Conservation (phyloP, 2,329 filamentous ascomycete genomes). For the Hypoxylon sp. region DNA sequence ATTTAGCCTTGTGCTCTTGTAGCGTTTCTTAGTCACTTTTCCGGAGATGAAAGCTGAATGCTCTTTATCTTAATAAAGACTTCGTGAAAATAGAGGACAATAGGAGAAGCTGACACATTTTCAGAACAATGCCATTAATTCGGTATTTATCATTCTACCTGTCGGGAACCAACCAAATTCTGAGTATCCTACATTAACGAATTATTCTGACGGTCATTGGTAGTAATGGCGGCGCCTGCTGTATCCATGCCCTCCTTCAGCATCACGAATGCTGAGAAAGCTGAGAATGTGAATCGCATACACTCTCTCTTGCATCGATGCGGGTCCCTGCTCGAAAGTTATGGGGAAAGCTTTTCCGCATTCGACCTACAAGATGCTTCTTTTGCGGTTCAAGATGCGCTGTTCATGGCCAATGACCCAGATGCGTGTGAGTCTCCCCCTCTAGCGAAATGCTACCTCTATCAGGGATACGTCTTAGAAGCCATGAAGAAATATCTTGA, state of each 20-base stretch:
- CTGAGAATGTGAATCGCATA: constrained; percentile 27
- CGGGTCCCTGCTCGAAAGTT: constrained; percentile 25
- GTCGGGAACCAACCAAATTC: neutral
- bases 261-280: constrained; percentile 40
- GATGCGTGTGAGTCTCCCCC: constrained; percentile 47
- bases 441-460: constrained; percentile 46
- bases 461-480: constrained; percentile 42
- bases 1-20: neutral
- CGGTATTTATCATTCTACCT: constrained; percentile 12
- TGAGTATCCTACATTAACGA: neutral
- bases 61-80: constrained; percentile 15
- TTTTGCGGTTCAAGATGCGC: constrained; percentile 31
- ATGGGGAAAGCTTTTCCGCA: neutral
- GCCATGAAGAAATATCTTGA: constrained; percentile 31
- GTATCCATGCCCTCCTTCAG: constrained; percentile 37
- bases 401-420: constrained; percentile 40
- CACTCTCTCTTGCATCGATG: constrained; percentile 27
- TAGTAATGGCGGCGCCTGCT: constrained; percentile 26
- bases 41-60: neutral
- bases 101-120: neutral
- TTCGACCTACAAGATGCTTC: constrained; percentile 34
- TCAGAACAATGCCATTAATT: constrained; percentile 37
- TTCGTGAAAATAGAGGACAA: constrained; percentile 7
- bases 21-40: constrained; percentile 1
- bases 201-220: neutral